A percentile compares a stretch with the other conserved stretches of the same genome.
phyloP scores from a whole-genome alignment of 345 rosid genomes.

The Hirschfeldia incana region DNA sequence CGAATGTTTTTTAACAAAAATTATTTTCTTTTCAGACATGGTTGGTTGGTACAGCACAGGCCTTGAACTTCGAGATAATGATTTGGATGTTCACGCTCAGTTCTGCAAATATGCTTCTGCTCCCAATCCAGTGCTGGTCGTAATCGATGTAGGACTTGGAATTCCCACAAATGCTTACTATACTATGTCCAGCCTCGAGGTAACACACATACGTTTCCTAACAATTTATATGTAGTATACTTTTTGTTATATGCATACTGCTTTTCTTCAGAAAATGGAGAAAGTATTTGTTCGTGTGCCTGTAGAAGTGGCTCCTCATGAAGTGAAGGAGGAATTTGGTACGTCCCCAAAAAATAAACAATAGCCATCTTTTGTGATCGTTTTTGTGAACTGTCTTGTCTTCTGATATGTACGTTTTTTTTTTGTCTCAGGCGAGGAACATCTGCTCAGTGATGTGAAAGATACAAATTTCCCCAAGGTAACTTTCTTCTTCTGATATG shows the following conservation, averaged over 20 bases:
- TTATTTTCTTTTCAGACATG: not conserved
- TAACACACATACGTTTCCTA: not conserved
- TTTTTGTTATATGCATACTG: not conserved
- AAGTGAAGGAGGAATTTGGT: not conserved
- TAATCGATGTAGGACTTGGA: not conserved
- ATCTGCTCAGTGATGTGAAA: not conserved
- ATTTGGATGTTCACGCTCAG: not conserved
- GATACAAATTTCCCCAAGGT: not conserved
- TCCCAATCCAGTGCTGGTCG: not conserved
- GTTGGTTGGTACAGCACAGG: not conserved
- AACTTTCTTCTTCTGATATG: not conserved
- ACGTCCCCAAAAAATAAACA: not conserved
- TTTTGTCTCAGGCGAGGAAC: not conserved
- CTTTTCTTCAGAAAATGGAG: not conserved
- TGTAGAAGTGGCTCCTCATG: not conserved
- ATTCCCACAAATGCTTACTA: not conserved
- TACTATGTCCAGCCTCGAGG: not conserved
- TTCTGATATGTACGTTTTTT: not conserved
- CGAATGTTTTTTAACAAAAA: not conserved
- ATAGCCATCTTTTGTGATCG: not conserved
- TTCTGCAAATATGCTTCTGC: not conserved
- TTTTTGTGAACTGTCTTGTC: not conserved
- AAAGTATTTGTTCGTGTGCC: not conserved
- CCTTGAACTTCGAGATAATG: not conserved
- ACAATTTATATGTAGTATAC: not conserved